Evolutionary conservation across 768 basidiomycete species (phyloP).

Genomic region (Pholiota molesta): DNA sequence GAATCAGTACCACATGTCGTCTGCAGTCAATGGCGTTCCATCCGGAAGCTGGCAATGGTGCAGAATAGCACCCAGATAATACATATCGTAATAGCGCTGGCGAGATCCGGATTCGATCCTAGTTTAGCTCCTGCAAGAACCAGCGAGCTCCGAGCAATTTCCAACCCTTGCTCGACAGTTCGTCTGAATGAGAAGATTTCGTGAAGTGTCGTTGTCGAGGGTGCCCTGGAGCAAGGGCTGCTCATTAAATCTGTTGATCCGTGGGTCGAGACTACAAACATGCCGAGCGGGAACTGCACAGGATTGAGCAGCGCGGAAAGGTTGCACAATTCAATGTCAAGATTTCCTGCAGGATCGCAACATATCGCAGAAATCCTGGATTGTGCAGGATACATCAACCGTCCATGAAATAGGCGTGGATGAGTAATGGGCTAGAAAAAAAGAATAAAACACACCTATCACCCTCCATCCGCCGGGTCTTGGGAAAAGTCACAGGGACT

Average conservation of each 20-base stretch:
- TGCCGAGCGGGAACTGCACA: not conserved
- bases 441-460: too few species aligned
- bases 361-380: not conserved
- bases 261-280: not conserved
- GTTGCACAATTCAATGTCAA: not conserved
- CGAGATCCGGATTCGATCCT: not conserved
- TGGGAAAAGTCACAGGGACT: slow-evolving; percentile 3
- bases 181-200: not conserved
- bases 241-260: not conserved
- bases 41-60: not conserved
- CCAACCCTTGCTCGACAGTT: not conserved
- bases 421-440: not conserved
- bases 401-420: not conserved
- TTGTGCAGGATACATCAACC: not conserved
- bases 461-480: slow-evolving; percentile 3
- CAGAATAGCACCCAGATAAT: not conserved
- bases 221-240: not conserved
- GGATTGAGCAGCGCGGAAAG: too few species aligned
- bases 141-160: not conserved
- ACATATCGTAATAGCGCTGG: not conserved
- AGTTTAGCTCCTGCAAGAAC: not conserved
- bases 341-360: not conserved
- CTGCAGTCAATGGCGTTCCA: not conserved
- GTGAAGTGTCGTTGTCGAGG: not conserved
- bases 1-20: not conserved